Conservation (phyloP, 768 basidiomycete species). For the Kwoniella shandongensis region DNA sequence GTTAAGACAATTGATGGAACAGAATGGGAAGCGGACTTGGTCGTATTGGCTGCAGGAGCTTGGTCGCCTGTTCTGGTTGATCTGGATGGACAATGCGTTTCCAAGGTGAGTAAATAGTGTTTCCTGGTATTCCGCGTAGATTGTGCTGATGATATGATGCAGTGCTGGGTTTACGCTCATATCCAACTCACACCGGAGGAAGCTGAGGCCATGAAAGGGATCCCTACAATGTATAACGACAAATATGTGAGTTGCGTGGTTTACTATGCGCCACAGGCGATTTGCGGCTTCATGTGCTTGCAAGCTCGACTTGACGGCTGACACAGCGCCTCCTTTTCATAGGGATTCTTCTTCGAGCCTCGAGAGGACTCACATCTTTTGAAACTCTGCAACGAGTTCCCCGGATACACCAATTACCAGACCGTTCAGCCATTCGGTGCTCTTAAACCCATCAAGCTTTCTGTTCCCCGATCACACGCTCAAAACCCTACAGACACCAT, state of each 20-base stretch:
- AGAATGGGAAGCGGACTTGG: conserved; percentile 38
- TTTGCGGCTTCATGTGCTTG: no score
- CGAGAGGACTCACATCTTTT: conserved; percentile 22
- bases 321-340: background rate
- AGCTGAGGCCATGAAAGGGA: conserved; percentile 27
- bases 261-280: no score
- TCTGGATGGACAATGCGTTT: conserved; percentile 48
- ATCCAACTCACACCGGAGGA: conserved; percentile 48
- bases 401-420: conserved; percentile 41
- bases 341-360: conserved; percentile 52
- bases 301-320: no score
- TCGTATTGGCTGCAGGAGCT: conserved; percentile 50
- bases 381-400: conserved; percentile 50
- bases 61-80: conserved; percentile 49
- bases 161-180: conserved; percentile 49
- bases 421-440: conserved; percentile 35
- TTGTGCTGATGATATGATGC: background rate
- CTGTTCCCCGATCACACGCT: conserved; percentile 51
- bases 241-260: conserved; percentile 34
- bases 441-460: conserved; percentile 19
- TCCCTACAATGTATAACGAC: conserved; percentile 48
- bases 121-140: background rate
- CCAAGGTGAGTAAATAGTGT: conserved; percentile 33
- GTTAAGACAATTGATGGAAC: conserved; percentile 43
- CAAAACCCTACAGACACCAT: conserved; percentile 49